Evolutionary conservation across 352 stramenopile species (phyloP), one percentile per base, ranked within the genome.

Genomic region (Globisporangium paddicum): DNA sequence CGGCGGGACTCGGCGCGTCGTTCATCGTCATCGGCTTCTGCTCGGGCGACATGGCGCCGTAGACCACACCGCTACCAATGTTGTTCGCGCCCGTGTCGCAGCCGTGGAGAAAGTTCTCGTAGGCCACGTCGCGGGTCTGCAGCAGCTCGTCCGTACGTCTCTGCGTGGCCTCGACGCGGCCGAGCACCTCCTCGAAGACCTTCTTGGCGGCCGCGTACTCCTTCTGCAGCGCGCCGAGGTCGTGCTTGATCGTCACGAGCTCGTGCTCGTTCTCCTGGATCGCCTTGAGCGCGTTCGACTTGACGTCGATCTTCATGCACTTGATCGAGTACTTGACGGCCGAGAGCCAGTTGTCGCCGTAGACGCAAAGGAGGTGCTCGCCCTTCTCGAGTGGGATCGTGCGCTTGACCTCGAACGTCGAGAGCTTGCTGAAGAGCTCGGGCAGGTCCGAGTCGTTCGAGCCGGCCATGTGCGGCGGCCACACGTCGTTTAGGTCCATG

Each of bases 271-370:
- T 86, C 50, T 81, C 64, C 55, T 92, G 79, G 61, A 95, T 94
- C 32, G 61, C 73, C 28, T 75, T 60, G 18, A 95, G 67, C n/a
- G 72, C 69, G 1, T 63, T 52, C 1, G 75, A 73, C 44, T 76
- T 69, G 53, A 73, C 68, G 55, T 90, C 76, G 55, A 93, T 89
- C 68, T 90, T 89, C 50, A 93, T 66, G 58, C 73, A 83, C 67
- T 93, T 90, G 67, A 95, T 88, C 60, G 84, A 90, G 76, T 95
- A 95, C 65, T 92, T 91, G 62, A 93, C 80, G 23, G 80, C 72
- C 42, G 82, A 93, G 58, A 95, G 74, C 86, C 86, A 95, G 59
- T 95, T 95, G 73, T 95, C 86, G 47, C 86, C 86, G 60, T 95
- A 95, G 41, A 95, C 86, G 44, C 79, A 90, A 48, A 95, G 91